Evolutionary conservation across 345 rosid species (phyloP), one percentile per base, ranked within the genome.

Genomic region (Adansonia digitata): DNA sequence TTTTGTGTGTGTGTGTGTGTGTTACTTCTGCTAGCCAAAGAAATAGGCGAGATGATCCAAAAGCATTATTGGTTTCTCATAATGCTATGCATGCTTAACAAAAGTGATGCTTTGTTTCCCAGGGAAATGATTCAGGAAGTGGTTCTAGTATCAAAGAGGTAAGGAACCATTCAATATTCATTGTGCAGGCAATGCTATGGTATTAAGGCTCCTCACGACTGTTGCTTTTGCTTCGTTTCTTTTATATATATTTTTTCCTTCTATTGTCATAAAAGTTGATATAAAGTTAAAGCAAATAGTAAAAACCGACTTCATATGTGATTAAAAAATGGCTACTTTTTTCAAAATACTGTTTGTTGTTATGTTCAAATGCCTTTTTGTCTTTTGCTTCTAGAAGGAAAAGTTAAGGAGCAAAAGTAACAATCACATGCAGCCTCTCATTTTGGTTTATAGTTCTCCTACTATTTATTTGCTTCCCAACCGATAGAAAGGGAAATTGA

Each of bases 91-190:
- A 49, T 69, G 8, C 43, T 69, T 31, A 49, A 69, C 40, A 49
- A 49, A 49, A 48, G 11, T 31, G 12, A 49, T 69, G 43, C 31
- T 31, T 31, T 69, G 7, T 76, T 74, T 64, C 70, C 60, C 87
- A 91, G 98, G 90, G 45, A n/a, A 77, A 71, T 34, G 82, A 73
- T 64, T 53, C 82, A 22, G 80, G 76, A 53, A 82, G 75, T 42
- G 83, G 74, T 76, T 86, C 91, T 6, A 27, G 51, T 69, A 51
- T 77, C 75, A 88, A 87, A 85, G 97, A 90, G 95, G 98, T 93
- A 87, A 72, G 18, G 0, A 24, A 70, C 13, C 43, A 24, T 75
- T 77, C 69, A 42, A 17, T n/a, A 18, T 69, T n/a, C 73, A 9
- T 59, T 22, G 22, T 31, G 48, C 71, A 51, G 34, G 62, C 24